These are phyloP conservation scores for Magnaporthiopsis incrustans DNA, from an alignment of 2,329 filamentous ascomycete species.

Conservation along the genomic window DNA sequence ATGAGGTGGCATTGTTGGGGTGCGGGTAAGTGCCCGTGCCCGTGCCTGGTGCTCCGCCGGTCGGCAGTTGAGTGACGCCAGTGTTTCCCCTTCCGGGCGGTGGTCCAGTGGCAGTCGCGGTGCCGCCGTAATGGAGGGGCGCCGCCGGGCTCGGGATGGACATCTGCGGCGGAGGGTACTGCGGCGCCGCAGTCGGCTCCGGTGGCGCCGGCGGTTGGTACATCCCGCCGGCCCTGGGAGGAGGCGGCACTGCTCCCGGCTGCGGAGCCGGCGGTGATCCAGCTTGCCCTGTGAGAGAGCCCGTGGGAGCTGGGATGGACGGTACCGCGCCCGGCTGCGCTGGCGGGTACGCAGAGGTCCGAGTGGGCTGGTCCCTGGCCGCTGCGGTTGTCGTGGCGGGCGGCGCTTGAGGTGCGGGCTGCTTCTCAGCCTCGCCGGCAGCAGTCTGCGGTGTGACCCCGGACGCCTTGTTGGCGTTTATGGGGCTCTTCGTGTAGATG, in stretches of 20 bases:
- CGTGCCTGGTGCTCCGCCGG: slow-evolving; percentile 16
- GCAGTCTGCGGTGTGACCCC: slow-evolving; percentile 40
- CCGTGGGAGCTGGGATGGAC: slow-evolving; percentile 35
- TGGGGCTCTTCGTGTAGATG: slow-evolving; percentile 51
- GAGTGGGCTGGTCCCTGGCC: slow-evolving; percentile 17
- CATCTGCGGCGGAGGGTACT: slow-evolving; percentile 39
- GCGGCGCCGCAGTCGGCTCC: slow-evolving; percentile 29
- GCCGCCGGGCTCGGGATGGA: slow-evolving; percentile 37
- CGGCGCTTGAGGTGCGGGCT: slow-evolving; percentile 14
- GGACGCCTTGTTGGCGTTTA: slow-evolving; percentile 46
- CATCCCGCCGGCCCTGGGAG: slow-evolving; percentile 42
- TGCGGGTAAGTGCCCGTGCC: slow-evolving; percentile 40
- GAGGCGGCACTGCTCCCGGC: slow-evolving; percentile 48
- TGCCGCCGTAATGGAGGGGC: slow-evolving; percentile 36
- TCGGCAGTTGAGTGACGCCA: slow-evolving; percentile 9
- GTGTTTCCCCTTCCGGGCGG: background rate
- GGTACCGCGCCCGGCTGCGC: slow-evolving; percentile 40
- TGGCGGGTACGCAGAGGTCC: slow-evolving; percentile 24
- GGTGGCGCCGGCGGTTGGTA: slow-evolving; percentile 18
- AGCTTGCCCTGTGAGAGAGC: slow-evolving; percentile 18
- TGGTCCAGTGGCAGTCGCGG: slow-evolving; percentile 30
- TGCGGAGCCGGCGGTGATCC: slow-evolving; percentile 43
- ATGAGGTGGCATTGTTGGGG: slow-evolving; percentile 47
- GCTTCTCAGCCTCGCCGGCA: slow-evolving; percentile 12
- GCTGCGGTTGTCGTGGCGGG: slow-evolving; percentile 22